Base-by-base conservation (phyloP, 805 yeast species). In the Starmerella geochares region DNA sequence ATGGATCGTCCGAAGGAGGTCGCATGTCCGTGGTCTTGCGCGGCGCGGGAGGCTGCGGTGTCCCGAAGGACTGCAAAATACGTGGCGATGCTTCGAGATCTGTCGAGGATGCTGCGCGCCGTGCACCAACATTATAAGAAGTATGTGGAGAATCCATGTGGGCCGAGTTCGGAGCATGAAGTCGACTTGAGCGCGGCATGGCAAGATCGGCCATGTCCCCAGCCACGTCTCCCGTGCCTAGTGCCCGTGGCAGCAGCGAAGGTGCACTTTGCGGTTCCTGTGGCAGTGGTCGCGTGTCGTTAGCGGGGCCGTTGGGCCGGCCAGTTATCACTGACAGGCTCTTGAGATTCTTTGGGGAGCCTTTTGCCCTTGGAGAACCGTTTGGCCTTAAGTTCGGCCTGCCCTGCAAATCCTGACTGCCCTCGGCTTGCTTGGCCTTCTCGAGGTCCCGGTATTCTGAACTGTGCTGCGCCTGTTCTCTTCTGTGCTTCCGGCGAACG, bases 251-350 rank as follows among this genome's bases (percentile, higher is more conserved):
- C 28, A 32, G 31, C 8, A 40, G 32, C 5, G 44, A 25, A 3
- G 44, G 44, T 21, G 44, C 44, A 19, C 33, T 27, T 11, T 28
- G 44, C 11, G 44, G 44, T 19, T 40, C 44, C 10, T 19, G 23
- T 4, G 44, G 44, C 4, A 40, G 32, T 27, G 44, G 44, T 27
- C 32, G 21, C 9, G 33, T 5, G 7, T 17, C 27, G 5, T 4
- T 11, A 8, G 3, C 9, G 8, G 44, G 44, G 7, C 44, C 24
- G n/a, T 16, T 17, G 4, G 24, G 5, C 10, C 33, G 23, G 8
- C 10, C 24, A 4, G 44, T 40, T 5, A 19, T n/a, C 7, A 40
- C 33, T 2, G 32, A 27, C 10, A 40, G 17, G n/a, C 25, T 40
- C 16, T 40, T 27, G 33, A 21, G 32, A n/a, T 27, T 40, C 31